These are phyloP conservation scores for Metschnikowia drakensbergensis DNA, from an alignment of 805 yeast species.

Conservation along the genomic window DNA sequence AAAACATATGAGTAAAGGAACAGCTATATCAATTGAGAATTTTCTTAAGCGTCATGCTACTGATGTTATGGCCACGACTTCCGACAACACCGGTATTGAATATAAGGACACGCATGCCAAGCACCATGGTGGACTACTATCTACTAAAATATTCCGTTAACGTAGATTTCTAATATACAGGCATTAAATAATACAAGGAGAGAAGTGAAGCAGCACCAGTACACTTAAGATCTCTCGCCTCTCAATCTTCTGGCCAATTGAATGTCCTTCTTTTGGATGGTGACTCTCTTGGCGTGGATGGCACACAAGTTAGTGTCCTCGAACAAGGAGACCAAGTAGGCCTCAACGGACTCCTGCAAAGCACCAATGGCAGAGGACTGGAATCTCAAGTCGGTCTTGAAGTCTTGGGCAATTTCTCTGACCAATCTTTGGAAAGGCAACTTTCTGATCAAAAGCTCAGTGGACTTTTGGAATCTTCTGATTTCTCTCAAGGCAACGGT, in stretches of 20 bases:
- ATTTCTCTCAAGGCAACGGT: constrained; percentile 48
- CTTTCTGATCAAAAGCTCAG: constrained; percentile 45
- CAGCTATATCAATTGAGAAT: too few species aligned
- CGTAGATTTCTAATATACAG: constrained; percentile 18
- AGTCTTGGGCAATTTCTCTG: constrained; percentile 46
- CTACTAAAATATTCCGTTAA: neutral
- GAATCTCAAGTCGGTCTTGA: constrained; percentile 46
- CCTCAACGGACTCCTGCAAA: constrained; percentile 46
- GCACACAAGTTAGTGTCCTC: constrained; percentile 49
- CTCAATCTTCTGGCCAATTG: constrained; percentile 48
- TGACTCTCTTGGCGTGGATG: constrained; percentile 47
- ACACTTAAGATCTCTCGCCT: constrained; percentile 43
- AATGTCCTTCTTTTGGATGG: constrained; percentile 47
- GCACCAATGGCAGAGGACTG: constrained; percentile 47
- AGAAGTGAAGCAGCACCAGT: constrained; percentile 18
- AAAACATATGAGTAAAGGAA: too few species aligned
- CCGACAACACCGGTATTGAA: too few species aligned
- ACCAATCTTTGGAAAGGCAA: constrained; percentile 48
- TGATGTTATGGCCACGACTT: too few species aligned
- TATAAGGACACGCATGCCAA: too few species aligned
- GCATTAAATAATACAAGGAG: constrained; percentile 19
- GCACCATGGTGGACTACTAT: neutral
- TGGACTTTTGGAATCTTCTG: constrained; percentile 46
- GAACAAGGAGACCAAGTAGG: constrained; percentile 44
- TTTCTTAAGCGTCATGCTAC: too few species aligned